Percentiles rank a stretch among this genome's conserved stretches.
Evolutionary conservation across 768 basidiomycete genomes (phyloP).

Genomic region (Nidula microcarpa): DNA sequence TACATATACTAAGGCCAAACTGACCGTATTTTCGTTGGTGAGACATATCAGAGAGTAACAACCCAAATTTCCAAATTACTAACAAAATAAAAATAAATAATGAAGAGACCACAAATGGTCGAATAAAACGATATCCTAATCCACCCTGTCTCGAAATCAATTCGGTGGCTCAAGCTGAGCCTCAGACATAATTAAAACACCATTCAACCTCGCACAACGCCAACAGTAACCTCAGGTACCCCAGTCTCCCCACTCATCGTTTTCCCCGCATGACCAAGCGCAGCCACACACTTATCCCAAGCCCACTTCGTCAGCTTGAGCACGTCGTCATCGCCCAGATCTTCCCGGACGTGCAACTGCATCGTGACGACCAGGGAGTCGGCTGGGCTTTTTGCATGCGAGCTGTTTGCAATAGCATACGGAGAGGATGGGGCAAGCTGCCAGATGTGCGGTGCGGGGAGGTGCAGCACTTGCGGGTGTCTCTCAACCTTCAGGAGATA

Average conservation of each 20-base stretch:
- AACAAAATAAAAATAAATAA: too few relatives aligned
- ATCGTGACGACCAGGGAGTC: slow-evolving; percentile 69
- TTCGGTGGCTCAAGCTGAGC: too few relatives aligned
- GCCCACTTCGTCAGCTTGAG: slow-evolving; percentile 74
- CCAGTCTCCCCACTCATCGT: too few relatives aligned
- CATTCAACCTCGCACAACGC: slow-evolving; percentile 69
- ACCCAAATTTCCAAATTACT: too few relatives aligned
- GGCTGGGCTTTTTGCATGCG: slow-evolving; percentile 1
- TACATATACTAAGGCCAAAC: too few relatives aligned
- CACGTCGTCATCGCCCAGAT: slow-evolving; percentile 68
- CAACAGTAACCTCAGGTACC: slow-evolving; percentile 69
- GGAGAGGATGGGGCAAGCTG: slow-evolving; percentile 59
- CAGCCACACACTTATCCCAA: slow-evolving; percentile 60
- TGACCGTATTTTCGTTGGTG: too few relatives aligned
- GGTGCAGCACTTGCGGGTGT: slow-evolving; percentile 78
- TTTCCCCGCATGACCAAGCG: slow-evolving; percentile 35
- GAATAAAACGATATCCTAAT: too few relatives aligned
- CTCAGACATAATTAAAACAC: too few relatives aligned
- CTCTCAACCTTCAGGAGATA: slow-evolving; percentile 59
- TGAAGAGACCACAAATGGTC: too few relatives aligned
- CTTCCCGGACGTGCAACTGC: slow-evolving; percentile 69
- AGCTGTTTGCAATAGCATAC: slow-evolving; percentile 5
- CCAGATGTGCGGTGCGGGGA: slow-evolving; percentile 88
- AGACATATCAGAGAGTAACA: too few relatives aligned
- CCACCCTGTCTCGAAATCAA: too few relatives aligned